A percentile compares a stretch with the other conserved stretches of the same genome.
These are phyloP conservation scores for Binderoboletus segoi DNA, from an alignment of 1,284 basidiomycete species.

Conservation along the genomic window DNA sequence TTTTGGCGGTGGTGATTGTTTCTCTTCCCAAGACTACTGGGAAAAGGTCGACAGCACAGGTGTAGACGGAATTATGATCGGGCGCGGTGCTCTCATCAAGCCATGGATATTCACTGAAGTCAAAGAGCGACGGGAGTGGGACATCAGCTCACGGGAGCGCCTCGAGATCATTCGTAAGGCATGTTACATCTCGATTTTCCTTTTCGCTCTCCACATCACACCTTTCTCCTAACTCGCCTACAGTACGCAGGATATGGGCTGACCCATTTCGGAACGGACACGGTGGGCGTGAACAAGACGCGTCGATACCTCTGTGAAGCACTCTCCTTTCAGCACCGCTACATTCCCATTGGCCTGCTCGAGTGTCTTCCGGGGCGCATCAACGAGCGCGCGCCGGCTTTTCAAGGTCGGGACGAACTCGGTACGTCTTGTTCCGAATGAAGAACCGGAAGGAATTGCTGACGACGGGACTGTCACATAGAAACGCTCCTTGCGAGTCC, in stretches of 20 bases:
- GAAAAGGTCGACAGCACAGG: slow-evolving; percentile 73
- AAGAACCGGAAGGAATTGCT: neutral
- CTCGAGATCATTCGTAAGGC: slow-evolving; percentile 85
- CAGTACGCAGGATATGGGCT: slow-evolving; percentile 84
- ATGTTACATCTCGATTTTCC: slow-evolving; percentile 18
- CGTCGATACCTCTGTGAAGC: slow-evolving; percentile 94
- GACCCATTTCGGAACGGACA: slow-evolving; percentile 88
- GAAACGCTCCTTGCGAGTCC: slow-evolving; percentile 85
- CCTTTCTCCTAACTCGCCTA: neutral
- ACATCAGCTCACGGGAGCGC: slow-evolving; percentile 90
- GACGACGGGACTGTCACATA: slow-evolving; percentile 28
- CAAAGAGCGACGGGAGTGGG: slow-evolving; percentile 91
- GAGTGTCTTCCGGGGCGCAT: slow-evolving; percentile 81
- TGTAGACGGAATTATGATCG: slow-evolving; percentile 96
- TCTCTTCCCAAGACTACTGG: slow-evolving; percentile 86
- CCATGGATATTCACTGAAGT: slow-evolving; percentile 98
- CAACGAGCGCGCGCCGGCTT: slow-evolving; percentile 90
- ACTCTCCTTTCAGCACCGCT: slow-evolving; percentile 93
- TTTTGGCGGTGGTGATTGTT: slow-evolving; percentile 95
- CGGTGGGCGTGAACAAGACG: slow-evolving; percentile 89
- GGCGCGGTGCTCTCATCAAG: slow-evolving; percentile 93
- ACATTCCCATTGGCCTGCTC: slow-evolving; percentile 92
- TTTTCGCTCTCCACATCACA: neutral
- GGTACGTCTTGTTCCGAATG: slow-evolving; percentile 46
- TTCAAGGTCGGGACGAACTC: slow-evolving; percentile 84